phyloP scores from a whole-genome alignment of 1,284 basidiomycete species.

The Boletus smithii region DNA sequence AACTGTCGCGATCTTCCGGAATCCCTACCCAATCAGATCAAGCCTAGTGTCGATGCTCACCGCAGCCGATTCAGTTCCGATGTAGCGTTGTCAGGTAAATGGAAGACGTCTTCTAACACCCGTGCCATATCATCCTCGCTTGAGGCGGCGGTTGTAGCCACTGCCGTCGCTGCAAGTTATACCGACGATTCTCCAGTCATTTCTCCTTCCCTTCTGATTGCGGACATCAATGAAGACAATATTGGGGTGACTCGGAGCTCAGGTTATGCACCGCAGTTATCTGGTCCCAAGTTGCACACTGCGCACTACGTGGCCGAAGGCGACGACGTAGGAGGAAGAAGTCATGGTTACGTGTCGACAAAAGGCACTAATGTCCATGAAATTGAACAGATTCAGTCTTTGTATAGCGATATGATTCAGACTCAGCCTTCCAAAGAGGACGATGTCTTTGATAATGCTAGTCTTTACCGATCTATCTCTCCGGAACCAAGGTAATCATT shows the following conservation, averaged over 20 bases:
- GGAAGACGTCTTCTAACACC: not conserved
- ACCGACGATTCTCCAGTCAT: not conserved
- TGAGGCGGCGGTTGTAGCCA: not conserved
- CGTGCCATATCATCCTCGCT: not conserved
- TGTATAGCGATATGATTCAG: not conserved
- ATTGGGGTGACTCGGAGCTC: not conserved
- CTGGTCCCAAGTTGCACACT: not conserved
- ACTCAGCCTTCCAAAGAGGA: not conserved
- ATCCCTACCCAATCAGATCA: not conserved
- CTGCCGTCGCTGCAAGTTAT: not conserved
- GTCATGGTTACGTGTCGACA: not conserved
- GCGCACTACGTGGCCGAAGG: not conserved
- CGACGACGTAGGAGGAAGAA: not conserved
- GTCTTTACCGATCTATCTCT: not conserved
- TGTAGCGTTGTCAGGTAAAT: not conserved
- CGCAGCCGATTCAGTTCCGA: not conserved
- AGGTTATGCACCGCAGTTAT: not conserved
- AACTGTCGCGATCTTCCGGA: not conserved
- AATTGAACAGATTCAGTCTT: not conserved
- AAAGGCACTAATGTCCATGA: not conserved
- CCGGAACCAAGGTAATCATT: slow-evolving; percentile 3
- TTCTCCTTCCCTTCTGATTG: slow-evolving; percentile 1
- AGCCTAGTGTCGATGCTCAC: not conserved
- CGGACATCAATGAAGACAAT: not conserved
- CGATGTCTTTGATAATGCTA: not conserved